Evolutionary conservation across 2,329 filamentous ascomycete genomes (phyloP).

Genomic region (Parastagonospora nodorum): DNA sequence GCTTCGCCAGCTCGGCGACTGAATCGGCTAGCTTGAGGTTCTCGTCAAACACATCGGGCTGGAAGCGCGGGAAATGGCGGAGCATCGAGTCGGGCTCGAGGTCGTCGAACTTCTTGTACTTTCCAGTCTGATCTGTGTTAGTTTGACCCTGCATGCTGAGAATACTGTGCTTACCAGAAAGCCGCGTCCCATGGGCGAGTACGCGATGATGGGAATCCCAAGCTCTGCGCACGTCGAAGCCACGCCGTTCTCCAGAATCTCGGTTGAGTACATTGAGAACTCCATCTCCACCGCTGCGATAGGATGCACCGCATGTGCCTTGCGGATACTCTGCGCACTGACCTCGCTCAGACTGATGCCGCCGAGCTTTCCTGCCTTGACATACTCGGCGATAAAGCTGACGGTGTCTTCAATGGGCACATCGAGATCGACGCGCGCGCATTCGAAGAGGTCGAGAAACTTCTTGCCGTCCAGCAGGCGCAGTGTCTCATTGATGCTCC

Average conservation of each 20-base stretch:
- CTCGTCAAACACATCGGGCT: conserved; percentile 65
- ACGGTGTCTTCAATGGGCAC: conserved; percentile 54
- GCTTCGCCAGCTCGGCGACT: conserved; percentile 63
- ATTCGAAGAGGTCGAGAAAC: conserved; percentile 56
- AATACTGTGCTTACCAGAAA: conserved; percentile 49
- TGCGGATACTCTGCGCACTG: conserved; percentile 52
- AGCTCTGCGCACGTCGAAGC: conserved; percentile 63
- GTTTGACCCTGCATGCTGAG: conserved; percentile 1
- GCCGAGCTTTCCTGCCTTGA: conserved; percentile 51
- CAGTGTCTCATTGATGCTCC: conserved; percentile 54
- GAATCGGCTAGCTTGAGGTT: conserved; percentile 68
- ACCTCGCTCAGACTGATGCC: conserved; percentile 55
- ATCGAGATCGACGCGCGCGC: conserved; percentile 51
- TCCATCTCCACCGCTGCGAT: conserved; percentile 66
- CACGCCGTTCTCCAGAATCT: conserved; percentile 63
- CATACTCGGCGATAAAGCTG: conserved; percentile 46
- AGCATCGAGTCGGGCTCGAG: conserved; percentile 62
- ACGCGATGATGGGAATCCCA: conserved; percentile 70
- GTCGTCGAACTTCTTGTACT: conserved; percentile 58
- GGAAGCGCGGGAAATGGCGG: conserved; percentile 62
- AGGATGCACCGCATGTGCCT: conserved; percentile 58
- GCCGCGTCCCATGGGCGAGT: conserved; percentile 71
- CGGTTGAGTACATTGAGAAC: conserved; percentile 61
- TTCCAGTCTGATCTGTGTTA: conserved; percentile 43
- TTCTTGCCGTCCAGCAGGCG: conserved; percentile 53